Evolutionary conservation across 176 grass and related monocot species (phyloP), one percentile per base, ranked within the genome.

Genomic region (Phoenix dactylifera): DNA sequence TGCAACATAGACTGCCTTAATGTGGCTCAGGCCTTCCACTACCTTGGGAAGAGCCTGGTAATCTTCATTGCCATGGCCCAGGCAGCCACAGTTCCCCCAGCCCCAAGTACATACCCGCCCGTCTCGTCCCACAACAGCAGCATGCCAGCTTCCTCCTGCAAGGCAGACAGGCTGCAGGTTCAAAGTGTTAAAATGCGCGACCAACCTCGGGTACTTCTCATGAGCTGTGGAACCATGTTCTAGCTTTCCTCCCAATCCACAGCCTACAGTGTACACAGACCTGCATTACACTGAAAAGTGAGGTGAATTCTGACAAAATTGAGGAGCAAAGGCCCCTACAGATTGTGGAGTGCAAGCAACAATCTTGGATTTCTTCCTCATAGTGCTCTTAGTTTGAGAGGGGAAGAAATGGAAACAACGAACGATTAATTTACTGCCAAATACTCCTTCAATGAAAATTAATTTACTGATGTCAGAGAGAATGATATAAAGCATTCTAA

Each of bases 1-100:
- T 23, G 90, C 79, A 58, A 95, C 85, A 78, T 89, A 73, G 52
- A 83, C 63, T 53, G 76, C 90, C 70, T 89, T 95, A 16, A 89
- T 55, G 26, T 61, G 74, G 32, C 55, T 69, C 77, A 95, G 79
- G 59, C 82, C 50, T 66, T 89, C 79, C 25, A 95, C 85, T 7
- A 95, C 79, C 76, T 83, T 95, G 23, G 90, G 85, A 77, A 80
- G 70, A 55, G 76, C 73, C 64, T 95, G 82, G 49, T 79, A 89
- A 23, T 95, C 82, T 73, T 95, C 90, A 63, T 86, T 95, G 30
- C 79, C 85, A 86, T 95, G 85, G 69, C 90, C 90, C 78, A 89
- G 86, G 70, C 90, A 95, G 51, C 90, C 90, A 69, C 86, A 89
- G 22, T 79, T 66, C 19, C 90, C 90, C 90, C 90, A 95, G 66